Percentiles rank a stretch among this genome's conserved stretches.
phyloP scores from a whole-genome alignment of 257 asterid species.

The Thymus quinquecostatus region DNA sequence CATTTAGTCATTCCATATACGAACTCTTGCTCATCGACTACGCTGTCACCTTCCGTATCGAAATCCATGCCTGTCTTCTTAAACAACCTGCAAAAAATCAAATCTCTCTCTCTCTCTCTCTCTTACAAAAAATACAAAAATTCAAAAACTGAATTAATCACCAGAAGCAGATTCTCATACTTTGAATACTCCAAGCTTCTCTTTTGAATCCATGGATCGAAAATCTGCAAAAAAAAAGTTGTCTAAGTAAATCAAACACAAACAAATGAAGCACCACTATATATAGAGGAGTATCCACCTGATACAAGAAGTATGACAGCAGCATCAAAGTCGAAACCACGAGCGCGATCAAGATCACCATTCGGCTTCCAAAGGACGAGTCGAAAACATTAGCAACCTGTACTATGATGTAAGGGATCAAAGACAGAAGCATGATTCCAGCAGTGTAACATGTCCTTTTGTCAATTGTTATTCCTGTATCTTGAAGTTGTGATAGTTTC shows the following conservation, averaged over 20 bases:
- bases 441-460: too few relatives aligned
- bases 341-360: conserved; percentile 46
- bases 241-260: too few relatives aligned
- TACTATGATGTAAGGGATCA: conserved; percentile 51
- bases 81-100: conserved; percentile 42
- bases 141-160: conserved; percentile 24
- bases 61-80: conserved; percentile 44
- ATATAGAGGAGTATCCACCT: conserved; percentile 32
- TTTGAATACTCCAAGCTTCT: conserved; percentile 36
- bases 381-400: conserved; percentile 35
- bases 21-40: conserved; percentile 44
- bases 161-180: too few relatives aligned
- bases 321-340: conserved; percentile 40
- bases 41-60: conserved; percentile 39
- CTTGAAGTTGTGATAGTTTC: too few relatives aligned
- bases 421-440: too few relatives aligned
- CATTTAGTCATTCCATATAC: conserved; percentile 46
- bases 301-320: conserved; percentile 50
- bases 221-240: too few relatives aligned
- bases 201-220: too few relatives aligned
- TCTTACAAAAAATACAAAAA: too few relatives aligned
- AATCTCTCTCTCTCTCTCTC: too few relatives aligned
- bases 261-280: too few relatives aligned
- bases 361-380: conserved; percentile 26
- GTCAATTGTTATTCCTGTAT: too few relatives aligned